Conservation (phyloP, 768 basidiomycete genomes). For the Lactifluus volemus region DNA sequence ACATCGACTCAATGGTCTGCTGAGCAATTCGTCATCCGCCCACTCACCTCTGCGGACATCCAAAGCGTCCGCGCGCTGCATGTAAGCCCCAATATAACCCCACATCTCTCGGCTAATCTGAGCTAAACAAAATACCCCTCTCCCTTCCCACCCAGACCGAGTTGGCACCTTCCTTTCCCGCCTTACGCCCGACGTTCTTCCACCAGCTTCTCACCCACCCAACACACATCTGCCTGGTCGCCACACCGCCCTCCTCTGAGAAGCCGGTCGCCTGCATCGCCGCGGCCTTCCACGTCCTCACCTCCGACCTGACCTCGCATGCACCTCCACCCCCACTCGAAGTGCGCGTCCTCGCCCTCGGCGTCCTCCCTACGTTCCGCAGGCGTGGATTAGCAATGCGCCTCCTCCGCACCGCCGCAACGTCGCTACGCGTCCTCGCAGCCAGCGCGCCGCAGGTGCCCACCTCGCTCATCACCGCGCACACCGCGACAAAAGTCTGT, state of each 20-base stretch:
- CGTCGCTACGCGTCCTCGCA: slow-evolving; percentile 21
- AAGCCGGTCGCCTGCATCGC: slow-evolving; percentile 17
- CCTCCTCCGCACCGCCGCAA: slow-evolving; percentile 30
- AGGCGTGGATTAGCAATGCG: slow-evolving; percentile 36
- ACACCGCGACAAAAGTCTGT: not conserved
- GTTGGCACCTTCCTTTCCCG: slow-evolving; percentile 1
- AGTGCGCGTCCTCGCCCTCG: slow-evolving; percentile 44
- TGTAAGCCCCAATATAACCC: not conserved
- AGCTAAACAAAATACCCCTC: too few relatives aligned
- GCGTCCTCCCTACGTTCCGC: slow-evolving; percentile 39
- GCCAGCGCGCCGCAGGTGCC: slow-evolving; percentile 9
- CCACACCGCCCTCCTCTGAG: slow-evolving; percentile 4
- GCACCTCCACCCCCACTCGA: slow-evolving; percentile 41
- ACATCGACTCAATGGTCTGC: not conserved
- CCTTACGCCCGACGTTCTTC: slow-evolving; percentile 14
- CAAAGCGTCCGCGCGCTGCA: slow-evolving; percentile 10
- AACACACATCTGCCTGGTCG: slow-evolving; percentile 15
- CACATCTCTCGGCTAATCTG: not conserved
- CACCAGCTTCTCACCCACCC: slow-evolving; percentile 15
- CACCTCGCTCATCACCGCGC: not conserved
- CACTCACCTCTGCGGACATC: slow-evolving; percentile 17
- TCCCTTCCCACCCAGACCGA: not conserved
- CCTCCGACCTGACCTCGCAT: slow-evolving; percentile 23
- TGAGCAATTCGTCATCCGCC: slow-evolving; percentile 13
- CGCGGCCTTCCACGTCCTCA: slow-evolving; percentile 23